phyloP scores from a whole-genome alignment of 2,329 filamentous ascomycete genomes.

The Colletotrichum truncatum region DNA sequence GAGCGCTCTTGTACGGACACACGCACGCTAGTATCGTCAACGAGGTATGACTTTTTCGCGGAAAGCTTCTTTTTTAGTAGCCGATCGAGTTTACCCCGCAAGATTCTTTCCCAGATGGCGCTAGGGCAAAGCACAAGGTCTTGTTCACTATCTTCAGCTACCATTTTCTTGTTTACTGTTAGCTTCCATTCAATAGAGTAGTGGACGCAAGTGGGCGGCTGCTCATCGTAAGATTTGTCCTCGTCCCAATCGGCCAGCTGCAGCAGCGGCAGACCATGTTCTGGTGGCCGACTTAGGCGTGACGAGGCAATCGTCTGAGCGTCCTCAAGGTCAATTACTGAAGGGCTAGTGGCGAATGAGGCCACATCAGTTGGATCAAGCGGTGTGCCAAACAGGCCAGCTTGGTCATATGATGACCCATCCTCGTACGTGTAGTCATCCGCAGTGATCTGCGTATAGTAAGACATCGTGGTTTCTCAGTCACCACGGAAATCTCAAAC shows the following conservation, averaged over 20 bases:
- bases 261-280: conserved; percentile 9
- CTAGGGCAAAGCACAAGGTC: conserved; percentile 36
- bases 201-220: conserved; percentile 34
- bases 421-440: too few relatives aligned
- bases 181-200: conserved; percentile 40
- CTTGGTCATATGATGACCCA: too few relatives aligned
- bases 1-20: conserved; percentile 38
- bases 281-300: too few relatives aligned
- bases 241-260: conserved; percentile 28
- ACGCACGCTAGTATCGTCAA: conserved; percentile 33
- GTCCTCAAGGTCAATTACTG: too few relatives aligned
- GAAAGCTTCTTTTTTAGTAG: conserved; percentile 25
- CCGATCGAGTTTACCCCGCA: conserved; percentile 29
- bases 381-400: too few relatives aligned
- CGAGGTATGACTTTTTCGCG: conserved; percentile 25
- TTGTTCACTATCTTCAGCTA: conserved; percentile 37
- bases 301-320: too few relatives aligned
- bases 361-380: too few relatives aligned
- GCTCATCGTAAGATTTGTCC: conserved; percentile 32
- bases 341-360: too few relatives aligned
- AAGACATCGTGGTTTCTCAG: too few relatives aligned
- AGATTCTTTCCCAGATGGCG: conserved; percentile 24
- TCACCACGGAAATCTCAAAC: too few relatives aligned
- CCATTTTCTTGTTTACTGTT: conserved; percentile 32
- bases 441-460: too few relatives aligned